Evolutionary conservation across 2,329 filamentous ascomycete species (phyloP).

Genomic region (Cadophora luteo-olivacea): DNA sequence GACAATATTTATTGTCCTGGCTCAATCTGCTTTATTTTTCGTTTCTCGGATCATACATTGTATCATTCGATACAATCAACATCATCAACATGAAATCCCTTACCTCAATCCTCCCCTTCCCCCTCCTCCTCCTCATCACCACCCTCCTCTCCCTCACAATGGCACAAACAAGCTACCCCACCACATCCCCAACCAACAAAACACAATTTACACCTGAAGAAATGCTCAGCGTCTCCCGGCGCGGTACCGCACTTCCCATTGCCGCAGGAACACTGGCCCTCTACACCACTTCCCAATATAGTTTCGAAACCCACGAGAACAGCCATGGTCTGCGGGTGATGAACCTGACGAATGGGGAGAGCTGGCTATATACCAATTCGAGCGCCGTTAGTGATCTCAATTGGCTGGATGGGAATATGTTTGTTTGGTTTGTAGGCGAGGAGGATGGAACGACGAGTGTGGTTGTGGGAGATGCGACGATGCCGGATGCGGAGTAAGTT

Average conservation of each 20-base stretch:
- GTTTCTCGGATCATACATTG: no score
- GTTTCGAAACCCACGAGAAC: constrained; percentile 73
- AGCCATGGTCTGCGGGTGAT: constrained; percentile 71
- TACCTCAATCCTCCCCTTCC: neutral
- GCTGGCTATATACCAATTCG: constrained; percentile 35
- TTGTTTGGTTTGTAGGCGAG: constrained; percentile 36
- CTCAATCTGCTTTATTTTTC: neutral
- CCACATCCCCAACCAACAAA: constrained; percentile 16
- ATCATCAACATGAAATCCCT: constrained; percentile 9
- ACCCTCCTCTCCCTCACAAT: constrained; percentile 11
- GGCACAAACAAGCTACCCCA: constrained; percentile 15
- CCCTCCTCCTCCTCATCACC: neutral
- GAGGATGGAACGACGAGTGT: constrained; percentile 39
- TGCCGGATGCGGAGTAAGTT: constrained; percentile 34
- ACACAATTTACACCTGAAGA: constrained; percentile 71
- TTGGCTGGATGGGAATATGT: constrained; percentile 37
- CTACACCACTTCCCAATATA: constrained; percentile 78
- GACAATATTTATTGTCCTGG: neutral
- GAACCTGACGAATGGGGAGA: constrained; percentile 57
- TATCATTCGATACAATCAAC: neutral
- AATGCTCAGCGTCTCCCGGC: constrained; percentile 75
- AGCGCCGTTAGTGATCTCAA: constrained; percentile 35
- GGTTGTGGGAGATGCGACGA: constrained; percentile 35
- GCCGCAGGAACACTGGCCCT: constrained; percentile 67
- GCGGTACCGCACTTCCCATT: constrained; percentile 73